Conservation (phyloP, 2,329 filamentous ascomycete genomes). For the Aspergillus carbonarius region DNA sequence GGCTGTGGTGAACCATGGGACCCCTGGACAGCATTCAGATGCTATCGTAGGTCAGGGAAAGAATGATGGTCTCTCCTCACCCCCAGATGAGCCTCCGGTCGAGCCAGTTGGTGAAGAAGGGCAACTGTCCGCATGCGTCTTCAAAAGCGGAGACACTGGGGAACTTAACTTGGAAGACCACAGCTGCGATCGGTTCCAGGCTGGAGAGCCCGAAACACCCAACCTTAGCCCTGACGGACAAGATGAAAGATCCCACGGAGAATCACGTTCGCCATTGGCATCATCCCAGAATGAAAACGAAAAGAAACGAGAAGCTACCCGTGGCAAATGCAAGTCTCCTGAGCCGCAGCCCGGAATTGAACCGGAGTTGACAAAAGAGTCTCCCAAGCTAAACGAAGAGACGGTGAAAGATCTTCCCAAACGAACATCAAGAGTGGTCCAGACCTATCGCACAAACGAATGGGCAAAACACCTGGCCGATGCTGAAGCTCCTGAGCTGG, state of each 20-base stretch:
- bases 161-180: background rate
- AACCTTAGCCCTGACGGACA: background rate
- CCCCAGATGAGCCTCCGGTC: background rate
- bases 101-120: background rate
- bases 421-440: conserved; percentile 72
- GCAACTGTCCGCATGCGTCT: background rate
- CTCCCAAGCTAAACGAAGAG: conserved; percentile 31
- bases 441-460: conserved; percentile 88
- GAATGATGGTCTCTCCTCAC: background rate
- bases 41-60: background rate
- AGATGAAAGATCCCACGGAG: background rate
- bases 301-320: background rate
- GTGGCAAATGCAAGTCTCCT: conserved; percentile 3
- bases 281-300: background rate
- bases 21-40: background rate
- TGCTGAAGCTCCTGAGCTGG: conserved; percentile 69
- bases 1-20: background rate
- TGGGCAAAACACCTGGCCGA: conserved; percentile 87
- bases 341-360: background rate
- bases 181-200: too few species aligned
- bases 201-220: background rate
- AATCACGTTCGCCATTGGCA: background rate
- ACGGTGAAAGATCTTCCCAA: conserved; percentile 61
- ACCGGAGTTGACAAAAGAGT: conserved; percentile 16
- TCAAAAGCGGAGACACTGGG: background rate